Base-by-base conservation (phyloP, 2,329 filamentous ascomycete genomes). In the Colletotrichum tropicale region DNA sequence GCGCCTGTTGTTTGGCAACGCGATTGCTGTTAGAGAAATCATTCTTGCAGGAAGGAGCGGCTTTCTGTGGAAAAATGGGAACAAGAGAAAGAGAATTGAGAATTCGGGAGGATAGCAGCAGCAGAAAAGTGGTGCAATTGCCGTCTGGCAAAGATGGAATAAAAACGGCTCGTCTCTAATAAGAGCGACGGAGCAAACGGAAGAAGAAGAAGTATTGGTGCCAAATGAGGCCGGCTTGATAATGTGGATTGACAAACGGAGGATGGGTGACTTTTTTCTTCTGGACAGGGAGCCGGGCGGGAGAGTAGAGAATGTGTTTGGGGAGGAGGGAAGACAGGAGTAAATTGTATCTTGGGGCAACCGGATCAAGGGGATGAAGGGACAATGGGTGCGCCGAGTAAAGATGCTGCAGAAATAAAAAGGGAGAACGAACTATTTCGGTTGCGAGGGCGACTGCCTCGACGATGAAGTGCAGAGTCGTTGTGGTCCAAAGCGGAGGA, bases 21-120 rank as follows among this genome's bases (percentile, higher is more conserved):
- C 85, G 86, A 86, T 87, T 87, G 87, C 85, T 81, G 89, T 91
- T 91, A 91, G 89, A 91, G 84, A 86, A 84, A 83, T 83, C 83
- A 88, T 87, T 84, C 85, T 70, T 87, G 82, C 70, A 34, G 64
- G 65, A 34, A 28, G 48, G 18, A 43, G 34, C 36, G 58, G 58
- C 32, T 71, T 74, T 76, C 74, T 60, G 58, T 56, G 56, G 34
- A 28, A 38, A 84, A 80, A 69, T 10, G 62, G 32, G 72, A 67
- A 77, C 66, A 43, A 70, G 67, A 65, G 48, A 75, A 68, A 76
- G 70, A 77, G 70, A 77, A 71, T 61, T 38, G 68, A 74, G 74
- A 74, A 71, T 62, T 74, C 10, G 64, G 67, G 69, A 74, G 65
- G 70, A 24, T 56, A 60, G 55, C 52, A 76, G 60, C 62, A 76